Evolutionary conservation across 306 rosid species (phyloP).

Genomic region (Luffa acutangula): DNA sequence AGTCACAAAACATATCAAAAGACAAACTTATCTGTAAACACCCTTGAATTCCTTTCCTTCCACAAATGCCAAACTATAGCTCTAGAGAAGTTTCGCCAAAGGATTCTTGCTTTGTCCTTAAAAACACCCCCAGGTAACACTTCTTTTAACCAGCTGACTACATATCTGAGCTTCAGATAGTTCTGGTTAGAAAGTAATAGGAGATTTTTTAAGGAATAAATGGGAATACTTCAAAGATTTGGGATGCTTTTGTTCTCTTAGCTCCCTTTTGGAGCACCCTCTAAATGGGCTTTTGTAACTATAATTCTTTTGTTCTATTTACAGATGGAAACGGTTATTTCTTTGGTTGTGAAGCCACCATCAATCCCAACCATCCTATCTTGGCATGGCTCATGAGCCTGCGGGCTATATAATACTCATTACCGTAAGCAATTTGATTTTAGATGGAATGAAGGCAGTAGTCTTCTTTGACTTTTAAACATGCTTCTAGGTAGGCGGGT

Average conservation of each 20-base stretch:
- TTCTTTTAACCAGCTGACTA: too few relatives aligned
- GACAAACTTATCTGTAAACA: too few relatives aligned
- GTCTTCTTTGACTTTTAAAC: not conserved
- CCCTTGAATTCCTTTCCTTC: too few relatives aligned
- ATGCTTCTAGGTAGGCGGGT: not conserved
- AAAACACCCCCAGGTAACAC: too few relatives aligned
- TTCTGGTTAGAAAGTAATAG: not conserved
- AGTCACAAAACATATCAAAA: too few relatives aligned
- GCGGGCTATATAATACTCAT: not conserved
- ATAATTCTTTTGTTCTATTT: not conserved
- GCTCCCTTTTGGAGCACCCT: not conserved
- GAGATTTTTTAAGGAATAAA: not conserved
- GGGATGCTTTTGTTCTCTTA: not conserved
- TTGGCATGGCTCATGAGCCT: not conserved
- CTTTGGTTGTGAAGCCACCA: not conserved
- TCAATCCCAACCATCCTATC: not conserved
- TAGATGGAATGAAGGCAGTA: not conserved
- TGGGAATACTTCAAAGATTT: too few relatives aligned
- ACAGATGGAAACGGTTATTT: not conserved
- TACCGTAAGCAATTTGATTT: not conserved
- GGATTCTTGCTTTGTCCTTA: too few relatives aligned
- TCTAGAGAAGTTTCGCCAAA: too few relatives aligned
- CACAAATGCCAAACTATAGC: too few relatives aligned
- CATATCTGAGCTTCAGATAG: too few relatives aligned
- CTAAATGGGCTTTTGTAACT: not conserved